Conservation (phyloP, 495 filamentous ascomycete genomes). For the Polyplosphaeria fusca region DNA sequence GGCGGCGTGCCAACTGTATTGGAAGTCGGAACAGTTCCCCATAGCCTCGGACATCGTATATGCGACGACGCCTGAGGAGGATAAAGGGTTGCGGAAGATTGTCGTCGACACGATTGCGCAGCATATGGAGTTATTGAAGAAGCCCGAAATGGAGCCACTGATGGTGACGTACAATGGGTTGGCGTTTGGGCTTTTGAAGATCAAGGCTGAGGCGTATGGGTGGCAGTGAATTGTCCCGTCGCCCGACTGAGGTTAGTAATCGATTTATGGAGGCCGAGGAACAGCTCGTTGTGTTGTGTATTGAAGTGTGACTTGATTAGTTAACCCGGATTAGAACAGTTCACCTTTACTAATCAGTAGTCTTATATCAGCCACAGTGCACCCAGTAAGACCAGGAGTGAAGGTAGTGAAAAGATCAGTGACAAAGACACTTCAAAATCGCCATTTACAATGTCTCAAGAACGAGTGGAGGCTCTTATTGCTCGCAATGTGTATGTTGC, state of each 20-base stretch:
- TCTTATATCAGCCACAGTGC: too few relatives aligned
- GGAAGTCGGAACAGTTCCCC: slow-evolving; percentile 1
- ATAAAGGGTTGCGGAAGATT: slow-evolving; percentile 16
- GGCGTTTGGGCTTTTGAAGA: neutral
- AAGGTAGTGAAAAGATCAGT: too few relatives aligned
- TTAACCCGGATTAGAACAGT: too few relatives aligned
- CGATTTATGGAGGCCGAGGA: too few relatives aligned
- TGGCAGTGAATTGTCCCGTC: neutral
- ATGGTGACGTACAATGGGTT: neutral
- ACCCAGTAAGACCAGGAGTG: too few relatives aligned
- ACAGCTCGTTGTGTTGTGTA: too few relatives aligned
- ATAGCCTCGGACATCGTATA: neutral
- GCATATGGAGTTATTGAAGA: slow-evolving; percentile 6
- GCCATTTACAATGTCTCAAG: too few relatives aligned
- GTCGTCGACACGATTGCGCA: neutral
- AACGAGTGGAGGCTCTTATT: too few relatives aligned
- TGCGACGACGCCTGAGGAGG: neutral
- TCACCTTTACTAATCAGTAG: too few relatives aligned
- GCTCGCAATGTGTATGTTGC: too few relatives aligned
- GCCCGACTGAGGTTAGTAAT: neutral
- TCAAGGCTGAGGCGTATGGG: neutral
- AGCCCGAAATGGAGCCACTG: slow-evolving; percentile 11
- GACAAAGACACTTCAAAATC: too few relatives aligned
- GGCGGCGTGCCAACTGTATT: neutral
- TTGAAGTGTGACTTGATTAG: too few relatives aligned